Evolutionary conservation across 2,329 filamentous ascomycete genomes (phyloP).

Genomic region (Mycosphaerelloides madeirae): DNA sequence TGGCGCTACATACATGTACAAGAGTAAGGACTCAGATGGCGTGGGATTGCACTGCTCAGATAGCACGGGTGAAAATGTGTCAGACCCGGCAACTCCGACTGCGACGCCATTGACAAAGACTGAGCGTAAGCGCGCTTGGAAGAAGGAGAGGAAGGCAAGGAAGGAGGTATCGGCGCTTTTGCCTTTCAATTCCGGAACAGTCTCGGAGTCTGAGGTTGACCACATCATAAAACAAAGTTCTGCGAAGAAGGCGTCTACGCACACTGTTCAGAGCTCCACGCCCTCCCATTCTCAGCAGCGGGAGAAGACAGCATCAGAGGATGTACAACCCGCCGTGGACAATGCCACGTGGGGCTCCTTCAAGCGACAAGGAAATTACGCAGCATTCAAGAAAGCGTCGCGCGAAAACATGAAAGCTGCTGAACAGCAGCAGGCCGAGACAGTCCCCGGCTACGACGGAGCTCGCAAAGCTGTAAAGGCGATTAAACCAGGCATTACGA

Average conservation of each 20-base stretch:
- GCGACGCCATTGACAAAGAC: conserved; percentile 27
- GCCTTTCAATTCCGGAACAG: conserved; percentile 2
- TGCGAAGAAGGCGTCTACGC: conserved; percentile 35
- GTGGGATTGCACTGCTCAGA: conserved; percentile 14
- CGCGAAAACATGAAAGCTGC: no score
- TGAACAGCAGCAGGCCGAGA: no score
- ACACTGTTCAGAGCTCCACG: conserved; percentile 15
- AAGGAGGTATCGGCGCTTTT: neutral
- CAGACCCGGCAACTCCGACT: neutral
- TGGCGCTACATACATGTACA: conserved; percentile 35
- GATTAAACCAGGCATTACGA: no score
- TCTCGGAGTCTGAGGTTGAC: conserved; percentile 35
- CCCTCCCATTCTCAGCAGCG: neutral
- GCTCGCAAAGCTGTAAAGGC: no score
- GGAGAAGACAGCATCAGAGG: neutral
- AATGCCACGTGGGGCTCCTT: neutral
- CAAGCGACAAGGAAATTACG: neutral
- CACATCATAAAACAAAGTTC: conserved; percentile 25
- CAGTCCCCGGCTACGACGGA: no score
- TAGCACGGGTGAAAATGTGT: conserved; percentile 19
- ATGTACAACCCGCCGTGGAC: neutral
- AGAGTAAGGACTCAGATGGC: neutral
- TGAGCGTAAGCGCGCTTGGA: conserved; percentile 34
- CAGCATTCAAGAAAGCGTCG: neutral
- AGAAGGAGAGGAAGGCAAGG: conserved; percentile 27